These are phyloP conservation scores for Aspergillus tubingensis DNA, from an alignment of 2,329 filamentous ascomycete genomes.

Conservation along the genomic window DNA sequence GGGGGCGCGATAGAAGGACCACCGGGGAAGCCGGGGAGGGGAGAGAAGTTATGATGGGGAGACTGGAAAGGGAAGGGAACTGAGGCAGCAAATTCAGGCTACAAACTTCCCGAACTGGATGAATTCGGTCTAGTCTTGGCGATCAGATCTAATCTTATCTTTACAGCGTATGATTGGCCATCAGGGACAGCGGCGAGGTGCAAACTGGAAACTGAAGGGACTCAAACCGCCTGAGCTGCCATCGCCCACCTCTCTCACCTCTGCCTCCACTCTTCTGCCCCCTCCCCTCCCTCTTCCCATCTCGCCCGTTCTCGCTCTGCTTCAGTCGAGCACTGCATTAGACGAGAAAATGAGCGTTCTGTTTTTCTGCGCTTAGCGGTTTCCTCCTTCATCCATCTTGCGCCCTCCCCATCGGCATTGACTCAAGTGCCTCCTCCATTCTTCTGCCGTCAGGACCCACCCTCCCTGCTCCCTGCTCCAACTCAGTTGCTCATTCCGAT, in stretches of 20 bases:
- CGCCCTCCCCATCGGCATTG: conserved; percentile 12
- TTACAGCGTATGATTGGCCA: conserved; percentile 30
- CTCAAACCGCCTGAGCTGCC: too few relatives aligned
- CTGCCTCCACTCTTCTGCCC: conserved; percentile 10
- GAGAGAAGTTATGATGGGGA: not conserved
- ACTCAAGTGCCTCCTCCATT: conserved; percentile 14
- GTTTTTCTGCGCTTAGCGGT: conserved; percentile 23
- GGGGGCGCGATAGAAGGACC: not conserved
- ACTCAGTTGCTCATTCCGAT: conserved; percentile 5
- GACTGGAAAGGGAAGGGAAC: conserved; percentile 12
- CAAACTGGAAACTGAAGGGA: not conserved
- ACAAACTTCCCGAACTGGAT: conserved; percentile 10
- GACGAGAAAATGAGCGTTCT: conserved; percentile 24
- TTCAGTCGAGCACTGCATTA: not conserved
- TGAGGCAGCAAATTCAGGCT: conserved; percentile 11
- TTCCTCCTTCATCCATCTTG: conserved; percentile 13
- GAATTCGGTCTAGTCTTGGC: conserved; percentile 27
- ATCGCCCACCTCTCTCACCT: conserved; percentile 4
- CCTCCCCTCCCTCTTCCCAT: not conserved
- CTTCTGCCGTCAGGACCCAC: conserved; percentile 22
- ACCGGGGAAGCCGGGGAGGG: not conserved
- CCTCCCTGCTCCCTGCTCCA: conserved; percentile 11
- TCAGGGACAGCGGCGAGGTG: not conserved
- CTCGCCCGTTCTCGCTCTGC: conserved; percentile 1
- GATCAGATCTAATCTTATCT: conserved; percentile 47